These are phyloP conservation scores for Diaporthe sp. DNA, from an alignment of 2,329 filamentous ascomycete genomes.

Conservation along the genomic window DNA sequence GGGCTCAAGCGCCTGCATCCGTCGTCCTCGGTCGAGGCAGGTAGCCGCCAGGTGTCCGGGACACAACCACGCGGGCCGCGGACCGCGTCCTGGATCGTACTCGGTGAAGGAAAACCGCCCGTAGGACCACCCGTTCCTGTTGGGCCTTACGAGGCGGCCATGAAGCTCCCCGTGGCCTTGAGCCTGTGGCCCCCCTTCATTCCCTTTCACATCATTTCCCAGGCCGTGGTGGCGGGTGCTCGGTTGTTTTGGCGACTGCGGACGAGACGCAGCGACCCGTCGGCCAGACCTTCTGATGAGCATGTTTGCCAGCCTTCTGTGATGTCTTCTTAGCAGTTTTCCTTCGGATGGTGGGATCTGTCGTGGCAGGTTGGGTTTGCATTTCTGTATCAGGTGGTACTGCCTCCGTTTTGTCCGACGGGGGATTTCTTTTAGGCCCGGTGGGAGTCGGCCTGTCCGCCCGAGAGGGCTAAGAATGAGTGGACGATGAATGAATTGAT, in stretches of 20 bases:
- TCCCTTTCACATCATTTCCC: neutral
- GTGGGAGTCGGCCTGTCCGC: neutral
- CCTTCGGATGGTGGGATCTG: neutral
- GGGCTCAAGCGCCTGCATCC: neutral
- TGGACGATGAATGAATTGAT: conserved; percentile 13
- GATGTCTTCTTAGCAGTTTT: neutral
- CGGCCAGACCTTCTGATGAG: neutral
- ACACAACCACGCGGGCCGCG: conserved; percentile 10
- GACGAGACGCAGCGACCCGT: conserved; percentile 11
- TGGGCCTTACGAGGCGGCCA: neutral
- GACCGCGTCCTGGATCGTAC: conserved; percentile 5
- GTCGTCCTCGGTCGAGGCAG: neutral
- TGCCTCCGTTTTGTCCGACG: conserved; percentile 13
- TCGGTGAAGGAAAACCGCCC: neutral
- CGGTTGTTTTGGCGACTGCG: neutral
- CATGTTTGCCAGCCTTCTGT: neutral
- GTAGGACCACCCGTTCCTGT: neutral
- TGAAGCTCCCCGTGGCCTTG: neutral
- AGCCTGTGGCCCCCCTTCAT: neutral
- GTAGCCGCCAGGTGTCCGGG: neutral
- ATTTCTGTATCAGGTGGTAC: conserved; percentile 16
- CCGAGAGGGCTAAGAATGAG: neutral
- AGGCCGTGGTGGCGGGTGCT: conserved; percentile 4
- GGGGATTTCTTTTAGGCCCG: neutral
- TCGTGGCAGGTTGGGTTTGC: neutral